Evolutionary conservation across 768 basidiomycete genomes (phyloP), one percentile per base, ranked within the genome.

Genomic region (Tricholoma terreum): DNA sequence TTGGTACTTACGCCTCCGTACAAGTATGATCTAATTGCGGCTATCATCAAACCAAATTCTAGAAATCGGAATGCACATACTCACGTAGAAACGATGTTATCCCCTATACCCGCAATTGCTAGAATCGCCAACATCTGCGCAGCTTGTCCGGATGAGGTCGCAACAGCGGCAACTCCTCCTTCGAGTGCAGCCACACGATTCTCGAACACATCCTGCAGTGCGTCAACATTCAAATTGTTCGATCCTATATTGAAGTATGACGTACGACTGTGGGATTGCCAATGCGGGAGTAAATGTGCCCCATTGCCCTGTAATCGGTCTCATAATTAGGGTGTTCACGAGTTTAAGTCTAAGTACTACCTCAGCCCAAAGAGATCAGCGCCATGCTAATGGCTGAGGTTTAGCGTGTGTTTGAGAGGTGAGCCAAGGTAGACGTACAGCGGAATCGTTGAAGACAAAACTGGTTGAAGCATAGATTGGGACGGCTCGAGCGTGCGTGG

Each of bases 111-210:
- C 1, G 86, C 84, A 40, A 90, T 68, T 27, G 84, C 78, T 1
- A 80, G 69, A 58, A 91, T 82, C 1, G 89, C 78, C 69, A 90
- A 74, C 70, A 91, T 88, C 63, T 92, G 89, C 0, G 90, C 91
- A 6, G 87, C 75, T 66, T 90, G 89, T 0, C 90, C 91, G 54
- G 86, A 87, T 3, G 88, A 73, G 0, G 85, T 78, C 2, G 90
- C 90, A 3, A 92, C 79, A 6, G 90, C 90, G 0, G 88, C 89
- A 1, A 75, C 76, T 22, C 91, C 91, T 10, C 89, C 87, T 69
- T 93, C 91, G n/a, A 92, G 77, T 0, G 87, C 87, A 4, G 88
- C 85, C 24, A 92, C 85, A 6, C 90, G 84, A 55, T 85, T 80
- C 69, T 92, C 91, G 61, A 93, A 90, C 1, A 91, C 86, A 55